Evolutionary conservation across 371 early-diverging fungal species (phyloP), one percentile per base, ranked within the genome.

Genomic region (Mucor mucedo): DNA sequence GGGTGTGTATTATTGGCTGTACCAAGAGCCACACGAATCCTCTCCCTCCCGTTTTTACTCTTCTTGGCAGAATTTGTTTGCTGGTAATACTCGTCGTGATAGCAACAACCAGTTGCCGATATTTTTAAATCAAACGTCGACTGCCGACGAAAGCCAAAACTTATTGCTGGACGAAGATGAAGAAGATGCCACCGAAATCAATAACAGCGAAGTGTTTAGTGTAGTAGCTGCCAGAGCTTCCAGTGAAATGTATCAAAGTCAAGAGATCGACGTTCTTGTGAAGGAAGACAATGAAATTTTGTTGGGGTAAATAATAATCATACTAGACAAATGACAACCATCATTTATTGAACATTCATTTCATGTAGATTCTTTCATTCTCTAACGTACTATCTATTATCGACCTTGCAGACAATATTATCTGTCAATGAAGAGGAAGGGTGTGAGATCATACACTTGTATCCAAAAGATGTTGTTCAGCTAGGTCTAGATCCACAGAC

Each of bases 401-500:
- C 62, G 1, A 71, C 66, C 1, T 55, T 84, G 41, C 65, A 71
- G 38, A 44, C 66, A 1, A 61, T 81, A 28, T 27, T 81, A 14
- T 66, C 71, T 1, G 9, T 60, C 9, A 61, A 68, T 45, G 69
- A 74, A 54, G 69, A 65, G 48, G 69, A 67, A 21, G 61, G 63
- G 10, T 44, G 32, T 14, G 66, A 66, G 7, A 49, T 58, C 5
- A 53, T 74, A 16, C 41, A 55, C 9, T 42, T 83, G 5, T 58
- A 70, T 13, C 70, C 77, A 8, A 70, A 74, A 27, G 83, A 85
- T 42, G 66, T 85, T 61, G 70, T 75, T 7, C 63, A 73, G 27
- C 41, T 86, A 28, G 84, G 86, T 0, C 48, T 86, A 30, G 84
- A 85, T 60, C 77, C 80, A 0, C 52, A 45, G 21, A 56, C 50